A percentile compares a stretch with the other conserved stretches of the same genome.
Conservation (phyloP, 768 basidiomycete species). For the Hericium erinaceus region DNA sequence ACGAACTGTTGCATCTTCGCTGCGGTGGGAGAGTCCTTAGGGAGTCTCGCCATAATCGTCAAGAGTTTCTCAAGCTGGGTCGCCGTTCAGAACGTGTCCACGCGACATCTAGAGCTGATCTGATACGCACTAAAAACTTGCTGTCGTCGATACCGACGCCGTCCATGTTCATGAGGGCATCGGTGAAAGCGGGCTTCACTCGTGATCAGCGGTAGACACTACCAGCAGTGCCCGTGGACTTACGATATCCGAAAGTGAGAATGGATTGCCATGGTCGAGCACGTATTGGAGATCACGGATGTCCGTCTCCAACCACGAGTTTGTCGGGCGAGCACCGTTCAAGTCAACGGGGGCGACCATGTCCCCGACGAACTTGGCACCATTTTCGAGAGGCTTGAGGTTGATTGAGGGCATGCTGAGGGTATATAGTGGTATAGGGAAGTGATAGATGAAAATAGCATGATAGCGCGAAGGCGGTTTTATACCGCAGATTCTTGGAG, state of each 20-base stretch:
- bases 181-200: slow-evolving; percentile 6
- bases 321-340: neutral
- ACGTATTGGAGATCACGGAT: slow-evolving; percentile 3
- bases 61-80: slow-evolving; percentile 12
- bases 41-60: slow-evolving; percentile 11
- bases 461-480: neutral
- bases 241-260: slow-evolving; percentile 9
- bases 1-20: slow-evolving; percentile 6
- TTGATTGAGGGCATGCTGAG: neutral
- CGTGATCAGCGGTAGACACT: neutral
- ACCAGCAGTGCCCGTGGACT: neutral
- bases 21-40: neutral
- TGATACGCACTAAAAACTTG: slow-evolving; percentile 6
- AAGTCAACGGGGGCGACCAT: slow-evolving; percentile 5
- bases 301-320: neutral
- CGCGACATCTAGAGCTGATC: too few species aligned
- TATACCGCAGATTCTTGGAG: neutral
- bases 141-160: slow-evolving; percentile 10
- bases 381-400: neutral
- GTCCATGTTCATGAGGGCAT: slow-evolving; percentile 2
- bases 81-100: neutral
- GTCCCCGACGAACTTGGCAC: neutral
- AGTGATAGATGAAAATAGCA: neutral
- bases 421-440: neutral
- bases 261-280: slow-evolving; percentile 1